phyloP scores from a whole-genome alignment of 2,329 filamentous ascomycete species.

The Hypoxylon sp. region DNA sequence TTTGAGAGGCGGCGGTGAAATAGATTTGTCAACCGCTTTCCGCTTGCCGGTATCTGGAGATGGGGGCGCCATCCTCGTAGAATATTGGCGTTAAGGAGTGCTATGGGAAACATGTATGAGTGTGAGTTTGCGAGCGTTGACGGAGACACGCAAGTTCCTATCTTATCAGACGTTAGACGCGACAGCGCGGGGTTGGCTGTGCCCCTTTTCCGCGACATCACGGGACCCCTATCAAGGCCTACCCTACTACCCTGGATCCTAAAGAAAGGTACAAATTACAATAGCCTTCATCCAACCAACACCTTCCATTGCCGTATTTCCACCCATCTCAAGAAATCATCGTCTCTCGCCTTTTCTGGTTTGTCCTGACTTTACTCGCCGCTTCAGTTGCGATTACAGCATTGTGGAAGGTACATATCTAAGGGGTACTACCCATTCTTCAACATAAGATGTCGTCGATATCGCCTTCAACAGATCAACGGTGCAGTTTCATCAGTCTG shows the following conservation, averaged over 20 bases:
- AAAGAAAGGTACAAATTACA: too few relatives aligned
- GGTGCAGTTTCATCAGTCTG: slow-evolving; percentile 4
- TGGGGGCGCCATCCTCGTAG: slow-evolving; percentile 27
- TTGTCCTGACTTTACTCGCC: background rate
- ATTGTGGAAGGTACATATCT: too few relatives aligned
- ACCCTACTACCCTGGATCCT: background rate
- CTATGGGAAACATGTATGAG: background rate
- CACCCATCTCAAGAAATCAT: too few relatives aligned
- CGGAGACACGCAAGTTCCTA: background rate
- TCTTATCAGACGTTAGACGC: slow-evolving; percentile 14
- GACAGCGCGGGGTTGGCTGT: slow-evolving; percentile 14
- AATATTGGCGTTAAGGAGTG: background rate
- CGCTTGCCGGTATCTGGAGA: slow-evolving; percentile 44
- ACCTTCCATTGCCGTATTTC: too few relatives aligned
- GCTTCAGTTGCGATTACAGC: background rate
- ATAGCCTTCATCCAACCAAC: background rate
- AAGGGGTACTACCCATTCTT: too few relatives aligned
- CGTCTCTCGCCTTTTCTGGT: background rate
- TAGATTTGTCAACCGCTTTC: slow-evolving; percentile 54
- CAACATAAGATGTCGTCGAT: background rate
- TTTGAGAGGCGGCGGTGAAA: slow-evolving; percentile 67
- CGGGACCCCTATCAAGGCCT: slow-evolving; percentile 6
- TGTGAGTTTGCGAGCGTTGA: slow-evolving; percentile 5
- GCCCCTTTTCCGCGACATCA: slow-evolving; percentile 24
- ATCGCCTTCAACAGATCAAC: background rate